A percentile compares a stretch with the other conserved stretches of the same genome.
Evolutionary conservation across 2,329 filamentous ascomycete genomes (phyloP).

Genomic region (Didymella keratinophila): DNA sequence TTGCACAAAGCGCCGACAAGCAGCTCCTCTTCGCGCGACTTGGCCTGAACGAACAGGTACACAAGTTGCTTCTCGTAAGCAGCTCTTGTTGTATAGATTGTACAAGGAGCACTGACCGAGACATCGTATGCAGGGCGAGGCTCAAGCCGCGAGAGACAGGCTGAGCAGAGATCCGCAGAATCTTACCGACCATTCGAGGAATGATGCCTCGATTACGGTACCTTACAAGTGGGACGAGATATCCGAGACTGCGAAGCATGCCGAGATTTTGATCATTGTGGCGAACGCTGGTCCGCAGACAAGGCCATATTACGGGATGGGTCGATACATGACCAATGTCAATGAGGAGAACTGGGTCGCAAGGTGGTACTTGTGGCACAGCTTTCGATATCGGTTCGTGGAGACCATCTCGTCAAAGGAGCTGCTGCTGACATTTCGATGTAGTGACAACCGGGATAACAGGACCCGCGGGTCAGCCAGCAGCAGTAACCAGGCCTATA

Average conservation of each 20-base stretch:
- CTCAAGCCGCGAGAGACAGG: slow-evolving; percentile 51
- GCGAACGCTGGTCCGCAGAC: slow-evolving; percentile 51
- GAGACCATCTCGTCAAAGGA: too few species aligned
- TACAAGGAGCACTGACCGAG: slow-evolving; percentile 19
- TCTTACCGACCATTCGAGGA: slow-evolving; percentile 49
- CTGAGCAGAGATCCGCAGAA: slow-evolving; percentile 52
- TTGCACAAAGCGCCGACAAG: slow-evolving; percentile 58
- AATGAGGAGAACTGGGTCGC: slow-evolving; percentile 60
- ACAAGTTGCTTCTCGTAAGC: slow-evolving; percentile 57
- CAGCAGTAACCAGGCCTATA: slow-evolving; percentile 6
- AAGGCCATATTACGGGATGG: slow-evolving; percentile 52
- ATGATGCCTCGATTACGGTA: slow-evolving; percentile 38
- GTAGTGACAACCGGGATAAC: slow-evolving; percentile 47
- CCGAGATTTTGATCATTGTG: slow-evolving; percentile 55
- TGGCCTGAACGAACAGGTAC: slow-evolving; percentile 52
- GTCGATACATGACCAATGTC: slow-evolving; percentile 51
- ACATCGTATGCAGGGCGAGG: slow-evolving; percentile 50
- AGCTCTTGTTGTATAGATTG: background rate
- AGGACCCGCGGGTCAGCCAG: slow-evolving; percentile 15
- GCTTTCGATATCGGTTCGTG: slow-evolving; percentile 54
- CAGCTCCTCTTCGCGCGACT: slow-evolving; percentile 54
- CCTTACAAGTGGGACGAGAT: slow-evolving; percentile 59
- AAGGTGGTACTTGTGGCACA: slow-evolving; percentile 61
- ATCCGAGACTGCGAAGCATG: slow-evolving; percentile 58
- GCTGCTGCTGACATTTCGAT: background rate